phyloP scores from a whole-genome alignment of 805 yeast genomes.

The Sugiyamaella marilandica region DNA sequence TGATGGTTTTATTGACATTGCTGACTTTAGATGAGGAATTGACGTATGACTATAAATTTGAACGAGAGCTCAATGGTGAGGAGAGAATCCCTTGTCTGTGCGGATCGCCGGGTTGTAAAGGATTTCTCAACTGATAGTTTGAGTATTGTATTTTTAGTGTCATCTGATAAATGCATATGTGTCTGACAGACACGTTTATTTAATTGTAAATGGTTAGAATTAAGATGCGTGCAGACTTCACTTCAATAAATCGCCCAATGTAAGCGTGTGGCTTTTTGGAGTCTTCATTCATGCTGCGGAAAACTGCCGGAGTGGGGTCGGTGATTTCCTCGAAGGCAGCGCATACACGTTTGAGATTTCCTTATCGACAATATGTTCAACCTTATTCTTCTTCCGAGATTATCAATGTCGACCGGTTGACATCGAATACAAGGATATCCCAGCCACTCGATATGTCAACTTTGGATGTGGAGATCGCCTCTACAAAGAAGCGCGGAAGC shows the following conservation, averaged over 20 bases:
- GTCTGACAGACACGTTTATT: neutral
- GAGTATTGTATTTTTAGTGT: neutral
- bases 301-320: too few species aligned
- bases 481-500: neutral
- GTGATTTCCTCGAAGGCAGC: too few species aligned
- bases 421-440: neutral
- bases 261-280: too few species aligned
- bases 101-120: constrained; percentile 94
- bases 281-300: too few species aligned
- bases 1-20: neutral
- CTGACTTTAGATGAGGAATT: constrained; percentile 50
- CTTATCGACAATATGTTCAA: too few species aligned
- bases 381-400: neutral
- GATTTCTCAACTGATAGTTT: constrained; percentile 64
- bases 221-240: neutral
- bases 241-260: too few species aligned
- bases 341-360: too few species aligned
- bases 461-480: neutral
- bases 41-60: constrained; percentile 95
- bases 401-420: neutral
- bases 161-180: neutral
- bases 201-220: neutral
- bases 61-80: constrained; percentile 80
- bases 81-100: constrained; percentile 89
- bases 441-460: neutral